Evolutionary conservation across 257 asterid genomes (phyloP), one percentile per base, ranked within the genome.

Genomic region (Plantago ovata): DNA sequence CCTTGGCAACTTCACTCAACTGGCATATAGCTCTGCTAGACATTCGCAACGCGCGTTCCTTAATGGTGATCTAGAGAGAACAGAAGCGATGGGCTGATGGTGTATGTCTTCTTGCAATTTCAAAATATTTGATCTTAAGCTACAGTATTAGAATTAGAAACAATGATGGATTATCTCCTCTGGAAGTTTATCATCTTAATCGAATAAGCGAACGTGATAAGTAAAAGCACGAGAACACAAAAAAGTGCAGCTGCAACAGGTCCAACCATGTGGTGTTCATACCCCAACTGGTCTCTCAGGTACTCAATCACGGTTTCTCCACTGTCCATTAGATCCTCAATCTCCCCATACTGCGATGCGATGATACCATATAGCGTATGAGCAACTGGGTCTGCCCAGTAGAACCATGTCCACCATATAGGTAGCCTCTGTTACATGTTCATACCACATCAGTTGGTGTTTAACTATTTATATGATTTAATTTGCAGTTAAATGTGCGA

Each of bases 391-490:
- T 76, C 66, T 48, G 55, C 74, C 92, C 94, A 87, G 54, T 80
- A 87, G 75, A 78, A 82, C 96, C 96, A 87, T 77, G 92, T 80
- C 94, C 94, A 87, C 92, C 92, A 87, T 8, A 84, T 20, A 3
- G 96, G 89, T 7, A 84, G 82, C 46, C 82, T 75, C 96, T 87
- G 84, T 76, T 57, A 8, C 15, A 13, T 36, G 44, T 13, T 13
- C 7, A 32, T 23, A 14, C 28, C n/a, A n/a, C 4, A 0, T 47
- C 24, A 18, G 21, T 10, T 1, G 7, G 16, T 44, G 16, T n/a
- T n/a, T n/a, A n/a, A n/a, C n/a, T n/a, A n/a, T 44, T 10, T 18
- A 23, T 49, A 23, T 16, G 4, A n/a, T n/a, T n/a, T n/a, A n/a
- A 49, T 49, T 3, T 49, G 21, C 33, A 49, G 9, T 10, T 19